Base-by-base conservation (phyloP, 306 rosid genomes). In the Corylus avellana region DNA sequence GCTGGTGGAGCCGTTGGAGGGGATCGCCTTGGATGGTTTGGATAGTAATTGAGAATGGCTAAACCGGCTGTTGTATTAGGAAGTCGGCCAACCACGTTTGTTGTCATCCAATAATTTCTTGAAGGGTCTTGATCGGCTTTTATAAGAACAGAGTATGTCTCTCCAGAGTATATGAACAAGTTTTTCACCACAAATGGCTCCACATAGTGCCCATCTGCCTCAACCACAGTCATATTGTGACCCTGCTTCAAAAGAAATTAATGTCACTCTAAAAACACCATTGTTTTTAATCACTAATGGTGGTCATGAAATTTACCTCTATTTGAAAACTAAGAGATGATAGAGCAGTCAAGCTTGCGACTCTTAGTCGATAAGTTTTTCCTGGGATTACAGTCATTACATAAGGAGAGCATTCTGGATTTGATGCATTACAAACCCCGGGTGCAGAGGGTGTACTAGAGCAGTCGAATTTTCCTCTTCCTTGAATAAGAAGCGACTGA, bases 161-260 rank as follows among this genome's bases (percentile, higher is more conserved):
- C 98, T 14, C 97, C 98, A 0, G 98, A 92, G 76, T 94, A 92
- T 64, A 94, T 73, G 88, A 86, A 92, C 3, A 94, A 79, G 55
- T 90, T 92, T 11, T 90, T 78, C 4, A 92, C 93, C 72, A 73
- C 91, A 32, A 94, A 92, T 20, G 98, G 97, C 62, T 94, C 97
- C 0, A 94, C 97, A 64, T 92, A 86, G 81, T 90, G 92, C 44
- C 98, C 97, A 80, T 94, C 98, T 54, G 97, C 97, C 85, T 92
- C 97, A 8, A 94, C 97, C 44, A 94, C 97, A 3, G 93, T 92
- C 98, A 94, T 91, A 44, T 91, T 92, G 64, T 92, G 98, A 1
- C 97, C 95, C 97, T 94, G 92, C 79, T 83, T 35, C 0, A 7
- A 12, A 22, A 5, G 3, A 53, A n/a, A 67, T 66, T 18, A 35